These are phyloP conservation scores for Pythium periplocum DNA, from an alignment of 352 stramenopile species.

Conservation along the genomic window DNA sequence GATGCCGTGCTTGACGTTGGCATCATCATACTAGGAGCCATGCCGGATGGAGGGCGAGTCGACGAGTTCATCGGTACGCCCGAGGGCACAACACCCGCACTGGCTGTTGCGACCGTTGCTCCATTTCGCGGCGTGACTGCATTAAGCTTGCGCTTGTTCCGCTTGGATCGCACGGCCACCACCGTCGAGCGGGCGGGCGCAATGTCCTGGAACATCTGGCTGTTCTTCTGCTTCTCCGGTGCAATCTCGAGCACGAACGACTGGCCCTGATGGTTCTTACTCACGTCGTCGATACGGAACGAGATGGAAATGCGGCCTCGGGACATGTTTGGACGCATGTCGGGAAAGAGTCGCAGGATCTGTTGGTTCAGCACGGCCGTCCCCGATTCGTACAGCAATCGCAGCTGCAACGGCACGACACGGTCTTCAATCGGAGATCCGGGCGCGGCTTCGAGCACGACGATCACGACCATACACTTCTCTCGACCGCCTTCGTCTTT, in stretches of 20 bases:
- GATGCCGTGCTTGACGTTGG: conserved; percentile 23
- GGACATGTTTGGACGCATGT: conserved; percentile 85
- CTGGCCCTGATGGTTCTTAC: conserved; percentile 97
- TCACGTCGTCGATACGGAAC: conserved; percentile 96
- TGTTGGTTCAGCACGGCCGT: conserved; percentile 86
- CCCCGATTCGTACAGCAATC: conserved; percentile 81
- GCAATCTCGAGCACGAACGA: conserved; percentile 90
- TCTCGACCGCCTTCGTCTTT: conserved; percentile 96
- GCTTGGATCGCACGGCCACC: conserved; percentile 93
- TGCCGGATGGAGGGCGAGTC: not conserved
- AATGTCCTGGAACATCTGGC: conserved; percentile 88
- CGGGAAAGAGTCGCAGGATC: conserved; percentile 86
- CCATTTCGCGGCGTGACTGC: conserved; percentile 20
- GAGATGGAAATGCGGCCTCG: conserved; percentile 79
- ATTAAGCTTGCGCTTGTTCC: conserved; percentile 89
- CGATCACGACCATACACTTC: conserved; percentile 91
- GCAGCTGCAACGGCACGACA: conserved; percentile 64
- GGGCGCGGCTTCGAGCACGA: conserved; percentile 73
- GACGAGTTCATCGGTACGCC: conserved; percentile 13
- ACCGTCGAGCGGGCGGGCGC: conserved; percentile 79
- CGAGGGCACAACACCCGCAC: not conserved
- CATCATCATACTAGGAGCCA: not conserved
- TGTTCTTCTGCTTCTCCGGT: conserved; percentile 78
- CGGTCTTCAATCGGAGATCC: conserved; percentile 68
- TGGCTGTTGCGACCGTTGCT: not conserved